Evolutionary conservation across 2,329 filamentous ascomycete species (phyloP), one percentile per base, ranked within the genome.

Genomic region (Fusarium transvaalense): DNA sequence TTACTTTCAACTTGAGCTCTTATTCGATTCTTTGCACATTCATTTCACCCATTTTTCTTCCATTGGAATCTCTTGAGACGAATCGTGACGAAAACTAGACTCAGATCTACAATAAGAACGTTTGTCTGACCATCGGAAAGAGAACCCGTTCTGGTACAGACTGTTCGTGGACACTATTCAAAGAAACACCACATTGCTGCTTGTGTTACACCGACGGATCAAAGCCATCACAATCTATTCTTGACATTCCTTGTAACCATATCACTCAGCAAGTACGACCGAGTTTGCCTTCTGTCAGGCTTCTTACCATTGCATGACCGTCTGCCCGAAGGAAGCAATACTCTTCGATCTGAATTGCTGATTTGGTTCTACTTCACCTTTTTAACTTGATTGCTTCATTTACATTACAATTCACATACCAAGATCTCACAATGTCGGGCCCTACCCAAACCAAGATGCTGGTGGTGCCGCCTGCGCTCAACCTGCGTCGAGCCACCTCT

Each of bases 401-500:
- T 29, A 29, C 25, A 42, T 21, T 23, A 41, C 27, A 19, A n/a
- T 41, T 37, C 23, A 50, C 45, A 48, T 31, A 23, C 43, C 6
- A 43, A 47, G 12, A 63, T 60, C 52, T 50, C 61, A 75, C 29
- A 38, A 87, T 87, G 66, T 79, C 80, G 54, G 75, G 78, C 56
- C 76, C 81, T 47, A 76, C 79, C 14, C 82, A 84, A 59, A 75
- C 81, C 70, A 86, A 84, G 72, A 82, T 86, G 77, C 81, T 86
- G 70, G 78, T 87, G 55, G 80, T 82, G 19, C 82, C 85, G 35
- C 86, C 88, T 52, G 81, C 85, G 43, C 81, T 90, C 64, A 89
- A 88, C 75, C 81, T 90, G 69, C 84, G 88, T 46, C 81, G 86
- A 68, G 83, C 85, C 32, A 82, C 82, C n/a, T 87, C 87, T 5